Base-by-base conservation (phyloP, 2,329 filamentous ascomycete species). In the Purpureocillium lavendulum region DNA sequence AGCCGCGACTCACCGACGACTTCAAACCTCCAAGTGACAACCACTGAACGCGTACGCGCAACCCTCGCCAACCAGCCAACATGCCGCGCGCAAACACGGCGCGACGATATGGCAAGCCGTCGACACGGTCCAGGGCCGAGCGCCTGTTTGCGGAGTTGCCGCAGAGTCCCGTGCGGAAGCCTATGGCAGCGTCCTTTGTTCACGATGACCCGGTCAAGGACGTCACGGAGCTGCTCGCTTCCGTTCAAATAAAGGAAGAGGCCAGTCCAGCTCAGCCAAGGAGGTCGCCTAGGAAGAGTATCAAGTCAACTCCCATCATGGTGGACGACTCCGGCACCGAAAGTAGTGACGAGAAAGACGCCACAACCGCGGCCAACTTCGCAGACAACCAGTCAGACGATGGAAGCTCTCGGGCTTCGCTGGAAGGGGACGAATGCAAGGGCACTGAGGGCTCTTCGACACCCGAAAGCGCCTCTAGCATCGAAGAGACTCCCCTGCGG, bases 101-200 rank as follows among this genome's bases (percentile, higher is more conserved):
- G 9, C 67, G 70, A 3, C 71, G 65, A 41, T 77, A 77, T 57
- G 74, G 73, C 42, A 74, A 70, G 43, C 60, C 61, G 33, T 60
- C 62, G 24, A 71, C 62, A 42, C 66, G 67, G 33, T 60, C 67
- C 18, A 71, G 63, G 43, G 60, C 65, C 14, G 64, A 71, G 32
- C 62, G 69, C 16, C 56, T 73, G 33, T 74, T 76, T 45, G 66
- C 66, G 15, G 69, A 74, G 47, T 54, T 77, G 8, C 70, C 72
- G 1, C 65, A 66, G 41, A 74, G 67, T 33, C 73, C 73, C 3
- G 44, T 66, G 37, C 65, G 68, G 35, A 55, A 47, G 33, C 49
- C 49, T 35, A 55, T 47, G 33, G 48, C 49, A 30, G 37, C 42
- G 24, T 17, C 33, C 16, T 40, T 35, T 13, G 39, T 32, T 4